phyloP scores from a whole-genome alignment of 225 moss, liverwort and hornwort genomes.

The Climacium dendroides region DNA sequence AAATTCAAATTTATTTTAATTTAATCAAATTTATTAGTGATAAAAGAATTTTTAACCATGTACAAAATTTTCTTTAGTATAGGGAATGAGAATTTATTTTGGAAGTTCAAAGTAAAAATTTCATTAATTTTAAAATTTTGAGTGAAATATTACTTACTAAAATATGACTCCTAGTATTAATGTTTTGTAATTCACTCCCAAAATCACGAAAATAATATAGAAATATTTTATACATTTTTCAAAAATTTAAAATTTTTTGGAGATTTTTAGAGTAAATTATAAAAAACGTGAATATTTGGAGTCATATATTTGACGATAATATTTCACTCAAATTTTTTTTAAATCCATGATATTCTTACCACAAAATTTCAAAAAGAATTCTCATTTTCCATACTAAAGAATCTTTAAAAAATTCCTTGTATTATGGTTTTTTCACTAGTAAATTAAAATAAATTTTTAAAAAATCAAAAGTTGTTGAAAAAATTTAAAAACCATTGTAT shows the following conservation, averaged over 20 bases:
- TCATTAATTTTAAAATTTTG: too few species aligned
- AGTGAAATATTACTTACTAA: neutral
- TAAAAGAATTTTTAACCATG: neutral
- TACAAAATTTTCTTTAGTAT: neutral
- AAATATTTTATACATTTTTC: rapidly evolving
- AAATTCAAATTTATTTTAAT: too few species aligned
- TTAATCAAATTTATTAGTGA: neutral
- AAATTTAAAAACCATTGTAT: too few species aligned
- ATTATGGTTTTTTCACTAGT: too few species aligned
- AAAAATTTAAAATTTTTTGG: neutral
- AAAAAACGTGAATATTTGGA: too few species aligned
- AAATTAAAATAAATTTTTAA: too few species aligned
- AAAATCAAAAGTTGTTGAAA: too few species aligned
- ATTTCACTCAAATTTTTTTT: neutral
- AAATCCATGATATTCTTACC: neutral
- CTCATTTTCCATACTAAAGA: neutral
- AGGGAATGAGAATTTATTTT: neutral
- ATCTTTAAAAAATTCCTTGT: too few species aligned
- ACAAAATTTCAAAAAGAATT: neutral
- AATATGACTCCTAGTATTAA: too few species aligned
- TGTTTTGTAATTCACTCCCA: neutral
- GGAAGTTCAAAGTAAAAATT: neutral
- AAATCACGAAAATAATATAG: neutral
- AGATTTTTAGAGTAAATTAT: neutral
- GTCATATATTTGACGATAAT: neutral